Percentiles rank a stretch among this genome's conserved stretches.
Conservation (phyloP, 2,329 filamentous ascomycete genomes). For the Calonectria leucothoes region DNA sequence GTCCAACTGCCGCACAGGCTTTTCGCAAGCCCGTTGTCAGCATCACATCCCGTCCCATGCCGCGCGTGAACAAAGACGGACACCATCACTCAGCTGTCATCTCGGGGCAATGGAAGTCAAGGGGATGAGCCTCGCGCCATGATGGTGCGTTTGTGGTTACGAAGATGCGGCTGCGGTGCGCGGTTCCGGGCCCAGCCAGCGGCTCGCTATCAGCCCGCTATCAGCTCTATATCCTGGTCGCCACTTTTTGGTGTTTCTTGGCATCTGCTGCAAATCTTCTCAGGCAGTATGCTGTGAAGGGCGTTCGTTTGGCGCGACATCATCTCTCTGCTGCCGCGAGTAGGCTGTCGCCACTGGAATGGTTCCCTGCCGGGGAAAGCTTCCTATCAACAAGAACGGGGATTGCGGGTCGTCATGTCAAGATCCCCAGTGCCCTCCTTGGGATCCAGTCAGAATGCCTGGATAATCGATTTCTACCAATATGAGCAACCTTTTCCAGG, state of each 20-base stretch:
- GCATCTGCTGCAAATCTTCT: background rate
- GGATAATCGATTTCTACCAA: slow-evolving; percentile 10
- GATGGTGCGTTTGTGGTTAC: slow-evolving; percentile 6
- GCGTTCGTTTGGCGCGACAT: slow-evolving; percentile 13
- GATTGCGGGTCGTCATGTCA: background rate
- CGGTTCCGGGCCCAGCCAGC: slow-evolving; percentile 12
- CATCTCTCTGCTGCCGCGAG: slow-evolving; percentile 22
- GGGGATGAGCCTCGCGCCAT: slow-evolving; percentile 19
- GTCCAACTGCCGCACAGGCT: background rate
- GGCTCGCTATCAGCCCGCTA: slow-evolving; percentile 13
- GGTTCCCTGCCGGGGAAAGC: background rate
- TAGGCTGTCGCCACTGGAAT: background rate
- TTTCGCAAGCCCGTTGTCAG: background rate
- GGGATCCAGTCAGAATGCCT: slow-evolving; percentile 10
- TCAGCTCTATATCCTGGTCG: background rate
- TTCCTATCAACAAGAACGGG: background rate
- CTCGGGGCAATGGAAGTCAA: background rate
- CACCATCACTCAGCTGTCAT: background rate
- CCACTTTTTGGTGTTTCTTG: slow-evolving; percentile 8
- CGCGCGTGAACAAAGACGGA: background rate
- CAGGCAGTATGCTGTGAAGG: background rate
- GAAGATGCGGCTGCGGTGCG: slow-evolving; percentile 19
- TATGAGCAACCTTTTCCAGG: slow-evolving; percentile 1
- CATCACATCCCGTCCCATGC: background rate
- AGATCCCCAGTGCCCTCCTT: background rate